These are phyloP conservation scores for Phaeophleospora eucalypticola DNA, from an alignment of 2,329 filamentous ascomycete genomes.

Conservation along the genomic window DNA sequence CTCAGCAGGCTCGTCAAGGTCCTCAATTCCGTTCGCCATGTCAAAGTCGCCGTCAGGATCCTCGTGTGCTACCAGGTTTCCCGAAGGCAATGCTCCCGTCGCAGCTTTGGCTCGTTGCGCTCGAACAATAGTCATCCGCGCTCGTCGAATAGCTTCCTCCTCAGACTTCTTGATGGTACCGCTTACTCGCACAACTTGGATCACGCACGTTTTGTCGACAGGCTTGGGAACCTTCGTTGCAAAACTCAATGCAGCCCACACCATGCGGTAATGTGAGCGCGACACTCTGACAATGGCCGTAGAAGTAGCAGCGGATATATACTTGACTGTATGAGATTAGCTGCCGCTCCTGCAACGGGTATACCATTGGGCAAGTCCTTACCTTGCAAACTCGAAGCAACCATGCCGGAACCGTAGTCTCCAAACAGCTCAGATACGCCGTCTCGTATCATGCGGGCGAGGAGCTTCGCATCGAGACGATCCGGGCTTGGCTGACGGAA, in stretches of 20 bases:
- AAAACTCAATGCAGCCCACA: conserved; percentile 85
- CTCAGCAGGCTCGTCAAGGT: conserved; percentile 46
- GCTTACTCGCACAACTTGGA: conserved; percentile 80
- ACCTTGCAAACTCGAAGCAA: conserved; percentile 67
- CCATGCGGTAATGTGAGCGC: conserved; percentile 75
- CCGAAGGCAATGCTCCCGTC: neutral
- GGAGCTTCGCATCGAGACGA: conserved; percentile 60
- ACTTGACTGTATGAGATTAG: conserved; percentile 65
- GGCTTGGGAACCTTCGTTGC: conserved; percentile 64
- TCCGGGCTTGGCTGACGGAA: conserved; percentile 77
- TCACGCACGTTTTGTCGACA: conserved; percentile 64
- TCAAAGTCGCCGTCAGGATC: conserved; percentile 37
- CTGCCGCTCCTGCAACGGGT: neutral
- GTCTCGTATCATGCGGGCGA: conserved; percentile 66
- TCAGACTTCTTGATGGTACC: conserved; percentile 92
- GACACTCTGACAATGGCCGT: conserved; percentile 87
- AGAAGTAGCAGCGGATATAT: conserved; percentile 84
- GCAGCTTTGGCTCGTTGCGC: conserved; percentile 49
- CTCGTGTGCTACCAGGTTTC: neutral
- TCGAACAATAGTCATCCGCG: conserved; percentile 66
- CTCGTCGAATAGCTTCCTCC: conserved; percentile 78
- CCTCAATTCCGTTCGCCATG: conserved; percentile 44
- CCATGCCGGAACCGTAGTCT: conserved; percentile 77
- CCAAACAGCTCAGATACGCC: conserved; percentile 73
- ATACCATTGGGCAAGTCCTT: conserved; percentile 19